Percentiles rank a stretch among this genome's conserved stretches.
Evolutionary conservation across 176 grass and related monocot species (phyloP).

Genomic region (Hyparrhenia diplandra): DNA sequence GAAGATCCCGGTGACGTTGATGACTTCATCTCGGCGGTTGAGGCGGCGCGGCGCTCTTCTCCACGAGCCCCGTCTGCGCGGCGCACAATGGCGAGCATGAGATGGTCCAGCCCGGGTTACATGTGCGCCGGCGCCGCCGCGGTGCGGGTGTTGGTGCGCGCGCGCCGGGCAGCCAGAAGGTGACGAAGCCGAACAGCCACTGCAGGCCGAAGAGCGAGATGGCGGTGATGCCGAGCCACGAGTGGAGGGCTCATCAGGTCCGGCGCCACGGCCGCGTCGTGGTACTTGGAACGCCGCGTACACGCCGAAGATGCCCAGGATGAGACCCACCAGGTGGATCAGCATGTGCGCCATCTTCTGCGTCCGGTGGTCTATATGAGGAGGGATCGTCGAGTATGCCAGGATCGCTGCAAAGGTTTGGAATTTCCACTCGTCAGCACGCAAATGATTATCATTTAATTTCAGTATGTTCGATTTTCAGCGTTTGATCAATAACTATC

Average conservation of each 20-base stretch:
- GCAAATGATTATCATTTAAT: not conserved
- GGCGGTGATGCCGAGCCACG: conserved; percentile 80
- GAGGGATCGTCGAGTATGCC: conserved; percentile 60
- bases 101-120: conserved; percentile 56
- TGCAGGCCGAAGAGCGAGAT: conserved; percentile 79
- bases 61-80: conserved; percentile 67
- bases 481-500: not conserved
- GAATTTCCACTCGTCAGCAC: not conserved
- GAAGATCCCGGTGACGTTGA: conserved; percentile 85
- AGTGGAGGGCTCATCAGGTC: conserved; percentile 69
- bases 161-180: conserved; percentile 60
- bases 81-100: conserved; percentile 84
- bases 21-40: conserved; percentile 51
- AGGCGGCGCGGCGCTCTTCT: conserved; percentile 52
- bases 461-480: not conserved
- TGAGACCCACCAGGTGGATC: conserved; percentile 63
- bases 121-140: conserved; percentile 38
- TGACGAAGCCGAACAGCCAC: conserved; percentile 81
- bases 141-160: not conserved
- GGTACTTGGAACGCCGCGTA: conserved; percentile 95
- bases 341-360: conserved; percentile 77
- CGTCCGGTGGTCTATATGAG: conserved; percentile 10
- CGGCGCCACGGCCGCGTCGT: conserved; percentile 39
- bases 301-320: conserved; percentile 77
- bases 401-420: conserved; percentile 53